Conservation (phyloP, 2,329 filamentous ascomycete species). For the Trichoderma guizhouense region DNA sequence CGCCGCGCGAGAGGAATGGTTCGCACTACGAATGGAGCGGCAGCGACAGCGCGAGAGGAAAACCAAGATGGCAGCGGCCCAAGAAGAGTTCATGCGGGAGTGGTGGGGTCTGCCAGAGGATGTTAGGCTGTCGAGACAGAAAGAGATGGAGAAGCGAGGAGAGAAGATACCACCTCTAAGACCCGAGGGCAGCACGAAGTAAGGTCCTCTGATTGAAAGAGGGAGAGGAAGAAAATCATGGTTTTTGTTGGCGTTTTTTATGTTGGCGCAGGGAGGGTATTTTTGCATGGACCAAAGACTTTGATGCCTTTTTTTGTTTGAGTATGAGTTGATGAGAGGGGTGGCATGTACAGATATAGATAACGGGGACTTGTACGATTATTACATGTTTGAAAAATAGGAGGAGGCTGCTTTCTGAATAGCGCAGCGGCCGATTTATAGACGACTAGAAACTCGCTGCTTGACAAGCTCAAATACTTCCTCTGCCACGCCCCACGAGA, state of each 20-base stretch:
- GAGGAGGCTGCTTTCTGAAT: background rate
- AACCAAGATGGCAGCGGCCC: slow-evolving; percentile 55
- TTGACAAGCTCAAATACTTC: slow-evolving; percentile 23
- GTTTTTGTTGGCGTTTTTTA: background rate
- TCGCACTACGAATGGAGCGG: slow-evolving; percentile 69
- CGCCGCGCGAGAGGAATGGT: slow-evolving; percentile 90
- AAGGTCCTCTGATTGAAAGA: background rate
- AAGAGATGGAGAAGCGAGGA: slow-evolving; percentile 51
- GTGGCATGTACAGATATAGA: slow-evolving; percentile 9
- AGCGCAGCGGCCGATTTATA: slow-evolving; percentile 2
- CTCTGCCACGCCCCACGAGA: slow-evolving; percentile 56
- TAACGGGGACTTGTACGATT: slow-evolving; percentile 10
- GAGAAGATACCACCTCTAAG: slow-evolving; percentile 44
- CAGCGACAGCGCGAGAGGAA: slow-evolving; percentile 64
- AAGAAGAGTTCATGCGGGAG: slow-evolving; percentile 63
- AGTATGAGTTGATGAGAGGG: background rate
- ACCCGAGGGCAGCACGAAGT: background rate
- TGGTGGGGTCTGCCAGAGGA: slow-evolving; percentile 64
- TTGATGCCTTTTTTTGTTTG: background rate
- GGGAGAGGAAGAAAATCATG: background rate
- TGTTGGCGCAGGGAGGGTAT: background rate
- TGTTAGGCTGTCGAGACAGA: slow-evolving; percentile 48
- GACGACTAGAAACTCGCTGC: slow-evolving; percentile 17
- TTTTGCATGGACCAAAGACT: background rate
- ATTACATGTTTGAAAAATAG: background rate